Evolutionary conservation across 345 rosid genomes (phyloP).

Genomic region (Ricinus communis): DNA sequence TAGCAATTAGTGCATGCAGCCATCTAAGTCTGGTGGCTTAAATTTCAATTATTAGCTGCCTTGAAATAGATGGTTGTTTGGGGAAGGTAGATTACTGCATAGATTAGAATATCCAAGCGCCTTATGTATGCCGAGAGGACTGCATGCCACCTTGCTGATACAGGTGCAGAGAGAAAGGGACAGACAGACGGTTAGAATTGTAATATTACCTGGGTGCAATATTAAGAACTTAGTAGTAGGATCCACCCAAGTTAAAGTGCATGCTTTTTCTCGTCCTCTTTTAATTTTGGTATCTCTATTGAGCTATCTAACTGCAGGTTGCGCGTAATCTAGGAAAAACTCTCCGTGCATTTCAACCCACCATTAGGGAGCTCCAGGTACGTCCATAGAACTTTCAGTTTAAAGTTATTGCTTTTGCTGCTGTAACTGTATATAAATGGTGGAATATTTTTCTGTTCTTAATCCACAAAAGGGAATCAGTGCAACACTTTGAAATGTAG

Average conservation of each 20-base stretch:
- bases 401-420: not conserved
- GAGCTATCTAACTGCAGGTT: conserved; percentile 49
- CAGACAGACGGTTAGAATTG: too few species aligned
- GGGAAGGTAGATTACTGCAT: too few species aligned
- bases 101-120: too few species aligned
- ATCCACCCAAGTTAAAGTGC: not conserved
- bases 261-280: too few species aligned
- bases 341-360: conserved; percentile 86
- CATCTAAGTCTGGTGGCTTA: too few species aligned
- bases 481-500: conserved; percentile 27
- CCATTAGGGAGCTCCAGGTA: conserved; percentile 95
- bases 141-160: too few species aligned
- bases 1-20: too few species aligned
- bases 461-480: conserved; percentile 1
- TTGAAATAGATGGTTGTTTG: too few species aligned
- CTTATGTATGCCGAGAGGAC: too few species aligned
- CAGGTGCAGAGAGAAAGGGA: too few species aligned
- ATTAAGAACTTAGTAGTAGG: not conserved
- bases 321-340: conserved; percentile 94
- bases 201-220: not conserved
- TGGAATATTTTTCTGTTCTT: not conserved
- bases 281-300: not conserved
- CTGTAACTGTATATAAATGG: not conserved
- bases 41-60: too few species aligned
- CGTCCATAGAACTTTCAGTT: conserved; percentile 15